phyloP scores from a whole-genome alignment of 1,284 basidiomycete genomes.

The Sporisorium reilianum region DNA sequence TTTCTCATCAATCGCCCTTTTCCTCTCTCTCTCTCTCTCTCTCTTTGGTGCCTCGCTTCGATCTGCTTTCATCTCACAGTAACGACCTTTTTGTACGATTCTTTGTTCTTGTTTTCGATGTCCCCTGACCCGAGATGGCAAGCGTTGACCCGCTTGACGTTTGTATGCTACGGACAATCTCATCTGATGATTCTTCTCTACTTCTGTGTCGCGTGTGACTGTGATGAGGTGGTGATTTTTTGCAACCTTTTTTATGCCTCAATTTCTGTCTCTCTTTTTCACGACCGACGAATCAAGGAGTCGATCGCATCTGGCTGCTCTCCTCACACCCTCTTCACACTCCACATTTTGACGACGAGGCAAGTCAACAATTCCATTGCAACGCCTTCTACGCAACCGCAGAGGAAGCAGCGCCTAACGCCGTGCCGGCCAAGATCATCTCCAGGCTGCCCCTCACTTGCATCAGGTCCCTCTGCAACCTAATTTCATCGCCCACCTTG shows the following conservation, averaged over 20 bases:
- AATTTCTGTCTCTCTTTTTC: background rate
- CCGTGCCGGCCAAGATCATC: constrained; percentile 78
- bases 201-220: background rate
- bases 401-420: constrained; percentile 45
- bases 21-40: background rate
- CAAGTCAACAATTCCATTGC: background rate
- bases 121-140: background rate
- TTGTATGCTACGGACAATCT: constrained; percentile 23
- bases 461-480: constrained; percentile 88
- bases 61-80: constrained; percentile 2
- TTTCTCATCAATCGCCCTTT: too few species aligned
- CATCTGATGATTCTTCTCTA: background rate
- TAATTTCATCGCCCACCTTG: constrained; percentile 85
- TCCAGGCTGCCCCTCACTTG: constrained; percentile 88
- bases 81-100: constrained; percentile 5
- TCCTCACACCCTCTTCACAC: background rate
- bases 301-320: background rate
- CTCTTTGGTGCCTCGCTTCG: background rate
- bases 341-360: background rate
- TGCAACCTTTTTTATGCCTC: background rate
- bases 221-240: background rate
- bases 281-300: background rate
- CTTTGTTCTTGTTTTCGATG: too few species aligned
- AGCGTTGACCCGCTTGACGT: background rate
- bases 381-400: background rate